Evolutionary conservation across 495 filamentous ascomycete species (phyloP).

Genomic region (Penicillium fimorum): DNA sequence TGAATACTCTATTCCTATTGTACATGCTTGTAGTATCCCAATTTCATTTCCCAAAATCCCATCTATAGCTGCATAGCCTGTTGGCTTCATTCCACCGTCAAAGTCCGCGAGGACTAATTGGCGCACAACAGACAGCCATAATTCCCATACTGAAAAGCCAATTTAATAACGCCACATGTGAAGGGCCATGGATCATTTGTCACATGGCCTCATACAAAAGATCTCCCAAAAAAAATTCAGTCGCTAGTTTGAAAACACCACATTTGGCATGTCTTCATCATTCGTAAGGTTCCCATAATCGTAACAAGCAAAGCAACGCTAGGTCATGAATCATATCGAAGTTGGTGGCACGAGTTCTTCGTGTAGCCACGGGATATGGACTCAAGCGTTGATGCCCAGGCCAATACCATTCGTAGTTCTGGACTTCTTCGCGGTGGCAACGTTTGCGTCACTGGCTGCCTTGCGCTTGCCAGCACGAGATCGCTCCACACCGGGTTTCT

Average conservation of each 20-base stretch:
- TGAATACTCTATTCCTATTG: slow-evolving; percentile 24
- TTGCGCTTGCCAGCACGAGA: slow-evolving; percentile 55
- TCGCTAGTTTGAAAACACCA: slow-evolving; percentile 22
- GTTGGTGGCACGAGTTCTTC: slow-evolving; percentile 1
- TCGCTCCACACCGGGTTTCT: slow-evolving; percentile 52
- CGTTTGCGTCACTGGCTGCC: slow-evolving; percentile 45
- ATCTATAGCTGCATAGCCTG: neutral
- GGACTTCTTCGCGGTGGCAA: slow-evolving; percentile 58
- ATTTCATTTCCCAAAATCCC: slow-evolving; percentile 6
- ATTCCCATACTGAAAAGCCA: slow-evolving; percentile 16
- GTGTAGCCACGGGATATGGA: slow-evolving; percentile 11
- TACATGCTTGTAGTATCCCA: slow-evolving; percentile 20
- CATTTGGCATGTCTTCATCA: slow-evolving; percentile 30
- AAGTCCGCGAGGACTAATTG: neutral
- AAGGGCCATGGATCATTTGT: slow-evolving; percentile 9
- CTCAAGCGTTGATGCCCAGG: slow-evolving; percentile 58
- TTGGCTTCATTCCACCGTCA: neutral
- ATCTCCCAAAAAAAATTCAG: slow-evolving; percentile 9
- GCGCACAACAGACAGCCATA: slow-evolving; percentile 1
- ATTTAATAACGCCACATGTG: slow-evolving; percentile 7
- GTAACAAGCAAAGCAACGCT: slow-evolving; percentile 25
- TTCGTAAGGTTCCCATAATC: slow-evolving; percentile 29
- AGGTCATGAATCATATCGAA: slow-evolving; percentile 29
- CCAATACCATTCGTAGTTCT: slow-evolving; percentile 57
- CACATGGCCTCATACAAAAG: slow-evolving; percentile 6